Evolutionary conservation across 2,329 filamentous ascomycete genomes (phyloP).

Genomic region (Penicillium aurantiogriseum): DNA sequence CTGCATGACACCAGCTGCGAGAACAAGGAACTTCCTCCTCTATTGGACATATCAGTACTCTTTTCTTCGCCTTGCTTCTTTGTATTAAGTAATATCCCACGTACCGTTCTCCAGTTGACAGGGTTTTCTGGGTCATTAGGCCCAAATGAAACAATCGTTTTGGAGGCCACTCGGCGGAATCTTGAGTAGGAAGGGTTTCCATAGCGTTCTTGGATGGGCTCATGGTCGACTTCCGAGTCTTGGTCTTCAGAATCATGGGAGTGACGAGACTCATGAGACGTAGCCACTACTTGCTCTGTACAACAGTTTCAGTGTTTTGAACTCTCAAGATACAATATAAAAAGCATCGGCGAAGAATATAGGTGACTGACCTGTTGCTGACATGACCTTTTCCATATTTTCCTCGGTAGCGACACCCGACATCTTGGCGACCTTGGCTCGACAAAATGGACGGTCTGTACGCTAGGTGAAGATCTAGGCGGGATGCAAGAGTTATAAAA

Average conservation of each 20-base stretch:
- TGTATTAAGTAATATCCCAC: not conserved
- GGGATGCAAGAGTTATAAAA: conserved; percentile 14
- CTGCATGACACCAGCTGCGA: conserved; percentile 37
- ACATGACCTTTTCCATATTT: conserved; percentile 20
- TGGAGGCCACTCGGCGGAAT: conserved; percentile 37
- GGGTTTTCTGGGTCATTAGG: conserved; percentile 36
- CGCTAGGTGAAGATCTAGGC: conserved; percentile 12
- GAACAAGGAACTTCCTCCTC: conserved; percentile 35
- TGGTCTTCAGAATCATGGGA: conserved; percentile 16
- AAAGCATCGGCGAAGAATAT: not conserved
- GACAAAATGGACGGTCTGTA: conserved; percentile 1
- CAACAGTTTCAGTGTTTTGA: not conserved
- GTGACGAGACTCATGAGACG: conserved; percentile 13
- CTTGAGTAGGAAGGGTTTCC: conserved; percentile 27
- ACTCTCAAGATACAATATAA: not conserved
- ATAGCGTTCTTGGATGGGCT: conserved; percentile 29
- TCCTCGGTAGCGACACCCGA: conserved; percentile 18
- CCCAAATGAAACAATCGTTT: conserved; percentile 37
- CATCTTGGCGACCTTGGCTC: conserved; percentile 13
- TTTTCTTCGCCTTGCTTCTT: not conserved
- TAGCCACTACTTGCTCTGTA: conserved; percentile 13
- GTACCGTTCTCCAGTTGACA: conserved; percentile 36
- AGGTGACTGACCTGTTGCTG: conserved; percentile 16
- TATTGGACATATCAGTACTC: conserved; percentile 4
- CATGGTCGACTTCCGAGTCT: conserved; percentile 21